phyloP scores from a whole-genome alignment of 2,329 filamentous ascomycete genomes.

The Nothomitra cinnamomea region DNA sequence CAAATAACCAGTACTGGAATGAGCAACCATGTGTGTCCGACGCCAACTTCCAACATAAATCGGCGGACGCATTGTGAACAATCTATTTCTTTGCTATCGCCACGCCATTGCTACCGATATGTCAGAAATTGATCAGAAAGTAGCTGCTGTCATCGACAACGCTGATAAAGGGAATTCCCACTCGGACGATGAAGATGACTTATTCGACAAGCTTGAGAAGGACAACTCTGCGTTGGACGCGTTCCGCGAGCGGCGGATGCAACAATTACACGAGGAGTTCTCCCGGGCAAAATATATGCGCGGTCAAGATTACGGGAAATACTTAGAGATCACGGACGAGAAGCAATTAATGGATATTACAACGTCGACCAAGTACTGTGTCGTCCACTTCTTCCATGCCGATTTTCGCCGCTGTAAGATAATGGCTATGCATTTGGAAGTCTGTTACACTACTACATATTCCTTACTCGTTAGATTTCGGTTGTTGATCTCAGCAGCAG shows the following conservation, averaged over 20 bases:
- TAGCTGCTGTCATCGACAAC: slow-evolving; percentile 31
- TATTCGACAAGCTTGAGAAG: slow-evolving; percentile 35
- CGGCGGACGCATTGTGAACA: too few relatives aligned
- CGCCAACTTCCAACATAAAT: too few relatives aligned
- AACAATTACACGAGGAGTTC: slow-evolving; percentile 39
- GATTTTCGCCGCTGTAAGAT: slow-evolving; percentile 25
- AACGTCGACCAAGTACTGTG: slow-evolving; percentile 21
- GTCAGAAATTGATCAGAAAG: slow-evolving; percentile 31
- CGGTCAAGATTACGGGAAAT: slow-evolving; percentile 33
- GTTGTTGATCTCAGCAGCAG: slow-evolving; percentile 14
- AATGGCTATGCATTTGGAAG: slow-evolving; percentile 24
- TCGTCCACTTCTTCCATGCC: slow-evolving; percentile 26
- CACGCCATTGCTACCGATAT: slow-evolving; percentile 15
- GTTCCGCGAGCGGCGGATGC: slow-evolving; percentile 38
- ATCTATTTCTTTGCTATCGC: neutral
- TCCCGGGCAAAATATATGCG: slow-evolving; percentile 33
- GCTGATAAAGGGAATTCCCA: slow-evolving; percentile 8
- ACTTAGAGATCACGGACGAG: slow-evolving; percentile 39
- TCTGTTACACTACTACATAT: neutral
- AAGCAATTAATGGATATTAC: slow-evolving; percentile 35
- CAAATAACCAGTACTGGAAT: too few relatives aligned
- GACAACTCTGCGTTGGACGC: slow-evolving; percentile 35
- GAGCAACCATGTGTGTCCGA: too few relatives aligned
- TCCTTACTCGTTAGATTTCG: neutral
- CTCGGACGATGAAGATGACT: slow-evolving; percentile 38